phyloP scores from a whole-genome alignment of 257 asterid species.

The Striga asiatica region DNA sequence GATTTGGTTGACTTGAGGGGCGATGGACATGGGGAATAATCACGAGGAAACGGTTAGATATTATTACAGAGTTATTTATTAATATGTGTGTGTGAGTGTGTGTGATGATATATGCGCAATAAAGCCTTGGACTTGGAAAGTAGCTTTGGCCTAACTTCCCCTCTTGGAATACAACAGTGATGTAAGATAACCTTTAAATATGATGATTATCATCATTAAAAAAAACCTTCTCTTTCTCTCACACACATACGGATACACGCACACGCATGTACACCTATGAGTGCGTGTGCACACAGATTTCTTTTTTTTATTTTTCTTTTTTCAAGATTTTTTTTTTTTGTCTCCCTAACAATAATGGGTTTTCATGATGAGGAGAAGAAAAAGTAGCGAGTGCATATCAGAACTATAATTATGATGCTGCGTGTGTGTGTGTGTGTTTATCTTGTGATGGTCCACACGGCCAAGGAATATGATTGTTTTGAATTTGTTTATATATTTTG shows the following conservation, averaged over 20 bases:
- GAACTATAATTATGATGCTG: too few relatives aligned
- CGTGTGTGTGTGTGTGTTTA: neutral
- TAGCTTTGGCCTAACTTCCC: constrained; percentile 26
- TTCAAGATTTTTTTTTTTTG: neutral
- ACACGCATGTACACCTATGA: neutral
- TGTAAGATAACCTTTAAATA: constrained; percentile 19
- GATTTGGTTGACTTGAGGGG: constrained; percentile 61
- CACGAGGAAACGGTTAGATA: constrained; percentile 55
- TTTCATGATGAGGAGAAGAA: neutral
- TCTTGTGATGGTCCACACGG: neutral
- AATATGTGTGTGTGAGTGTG: too few relatives aligned
- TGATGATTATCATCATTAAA: neutral
- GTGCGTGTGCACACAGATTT: neutral
- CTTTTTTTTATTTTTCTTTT: neutral
- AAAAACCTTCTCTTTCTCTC: neutral
- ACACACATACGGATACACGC: neutral
- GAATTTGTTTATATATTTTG: neutral
- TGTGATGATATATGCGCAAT: constrained; percentile 6
- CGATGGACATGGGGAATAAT: constrained; percentile 60
- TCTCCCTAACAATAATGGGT: neutral
- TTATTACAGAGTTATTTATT: constrained; percentile 23
- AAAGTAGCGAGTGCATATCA: too few relatives aligned
- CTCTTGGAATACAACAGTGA: constrained; percentile 35
- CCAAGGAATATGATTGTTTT: neutral
- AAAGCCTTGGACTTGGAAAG: constrained; percentile 27